Conservation (phyloP, 805 yeast species). For the Hanseniaspora occidentalis region DNA sequence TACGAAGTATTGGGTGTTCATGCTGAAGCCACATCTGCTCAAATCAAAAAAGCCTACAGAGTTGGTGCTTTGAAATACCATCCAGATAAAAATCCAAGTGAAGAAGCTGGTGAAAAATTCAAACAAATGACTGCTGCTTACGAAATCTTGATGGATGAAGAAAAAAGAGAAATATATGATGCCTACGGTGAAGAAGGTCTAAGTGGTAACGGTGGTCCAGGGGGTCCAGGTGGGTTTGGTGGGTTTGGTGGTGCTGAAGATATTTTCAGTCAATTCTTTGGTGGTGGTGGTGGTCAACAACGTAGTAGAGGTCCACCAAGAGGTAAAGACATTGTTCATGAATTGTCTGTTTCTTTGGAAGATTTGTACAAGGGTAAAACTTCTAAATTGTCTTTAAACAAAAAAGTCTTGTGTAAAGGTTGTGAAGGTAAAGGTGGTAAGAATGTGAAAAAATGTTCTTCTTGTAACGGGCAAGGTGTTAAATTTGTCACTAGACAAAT, state of each 20-base stretch:
- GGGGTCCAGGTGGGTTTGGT: conserved; percentile 53
- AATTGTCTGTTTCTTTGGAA: conserved; percentile 74
- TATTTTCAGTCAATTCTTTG: conserved; percentile 61
- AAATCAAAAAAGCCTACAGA: conserved; percentile 75
- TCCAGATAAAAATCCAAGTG: conserved; percentile 73
- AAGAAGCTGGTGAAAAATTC: conserved; percentile 92
- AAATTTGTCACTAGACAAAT: conserved; percentile 90
- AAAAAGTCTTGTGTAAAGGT: conserved; percentile 73
- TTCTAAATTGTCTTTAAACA: conserved; percentile 86
- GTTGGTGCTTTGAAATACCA: conserved; percentile 69
- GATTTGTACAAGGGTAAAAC: conserved; percentile 91
- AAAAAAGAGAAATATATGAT: conserved; percentile 84
- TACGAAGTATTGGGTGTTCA: conserved; percentile 66
- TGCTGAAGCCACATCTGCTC: conserved; percentile 53
- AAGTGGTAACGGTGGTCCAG: conserved; percentile 62
- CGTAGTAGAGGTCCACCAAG: conserved; percentile 74
- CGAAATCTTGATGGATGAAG: conserved; percentile 75
- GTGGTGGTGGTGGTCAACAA: conserved; percentile 52
- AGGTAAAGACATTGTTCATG: conserved; percentile 87
- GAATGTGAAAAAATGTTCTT: conserved; percentile 72
- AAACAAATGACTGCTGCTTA: conserved; percentile 83
- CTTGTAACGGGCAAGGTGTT: conserved; percentile 88
- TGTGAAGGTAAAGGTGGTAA: conserved; percentile 98
- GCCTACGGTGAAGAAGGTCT: conserved; percentile 89
- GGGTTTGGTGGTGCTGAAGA: conserved; percentile 23